These are phyloP conservation scores for Nidula niveotomentosa DNA, from an alignment of 1,284 basidiomycete species.

Conservation along the genomic window DNA sequence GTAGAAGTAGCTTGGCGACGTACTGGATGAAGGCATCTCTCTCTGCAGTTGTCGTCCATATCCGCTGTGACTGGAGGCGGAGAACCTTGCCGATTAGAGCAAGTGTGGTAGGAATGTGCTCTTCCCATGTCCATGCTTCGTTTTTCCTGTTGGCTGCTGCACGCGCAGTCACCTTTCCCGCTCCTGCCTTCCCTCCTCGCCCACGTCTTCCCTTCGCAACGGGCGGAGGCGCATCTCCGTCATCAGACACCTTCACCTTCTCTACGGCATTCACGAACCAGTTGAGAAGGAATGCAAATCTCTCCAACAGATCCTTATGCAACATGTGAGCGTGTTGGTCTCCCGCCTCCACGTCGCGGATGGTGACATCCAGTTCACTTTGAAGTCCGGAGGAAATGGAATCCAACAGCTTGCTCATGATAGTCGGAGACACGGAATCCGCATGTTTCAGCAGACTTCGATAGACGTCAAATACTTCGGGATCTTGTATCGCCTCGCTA, in stretches of 20 bases:
- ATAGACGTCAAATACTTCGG: constrained; percentile 76
- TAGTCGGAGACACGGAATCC: constrained; percentile 51
- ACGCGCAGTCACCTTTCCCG: constrained; percentile 22
- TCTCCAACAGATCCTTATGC: constrained; percentile 79
- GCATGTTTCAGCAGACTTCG: constrained; percentile 76
- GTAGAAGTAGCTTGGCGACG: constrained; percentile 19
- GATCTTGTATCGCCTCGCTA: constrained; percentile 66
- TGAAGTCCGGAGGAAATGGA: constrained; percentile 72
- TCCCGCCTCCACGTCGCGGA: constrained; percentile 65
- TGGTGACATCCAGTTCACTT: constrained; percentile 67
- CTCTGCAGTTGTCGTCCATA: constrained; percentile 88
- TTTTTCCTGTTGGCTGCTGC: constrained; percentile 43
- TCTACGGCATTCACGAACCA: constrained; percentile 86
- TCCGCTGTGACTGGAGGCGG: constrained; percentile 67
- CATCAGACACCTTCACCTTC: constrained; percentile 60
- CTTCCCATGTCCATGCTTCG: constrained; percentile 74
- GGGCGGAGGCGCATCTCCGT: constrained; percentile 48
- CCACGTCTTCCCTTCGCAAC: constrained; percentile 52
- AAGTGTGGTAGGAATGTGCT: constrained; percentile 73
- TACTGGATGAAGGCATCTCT: constrained; percentile 84
- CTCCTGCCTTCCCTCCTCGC: constrained; percentile 58
- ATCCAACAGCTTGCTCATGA: constrained; percentile 80
- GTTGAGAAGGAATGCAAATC: constrained; percentile 84
- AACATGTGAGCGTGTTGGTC: constrained; percentile 68
- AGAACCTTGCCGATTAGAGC: constrained; percentile 72